Evolutionary conservation across 2,329 filamentous ascomycete genomes (phyloP).

Genomic region (Knufia petricola): DNA sequence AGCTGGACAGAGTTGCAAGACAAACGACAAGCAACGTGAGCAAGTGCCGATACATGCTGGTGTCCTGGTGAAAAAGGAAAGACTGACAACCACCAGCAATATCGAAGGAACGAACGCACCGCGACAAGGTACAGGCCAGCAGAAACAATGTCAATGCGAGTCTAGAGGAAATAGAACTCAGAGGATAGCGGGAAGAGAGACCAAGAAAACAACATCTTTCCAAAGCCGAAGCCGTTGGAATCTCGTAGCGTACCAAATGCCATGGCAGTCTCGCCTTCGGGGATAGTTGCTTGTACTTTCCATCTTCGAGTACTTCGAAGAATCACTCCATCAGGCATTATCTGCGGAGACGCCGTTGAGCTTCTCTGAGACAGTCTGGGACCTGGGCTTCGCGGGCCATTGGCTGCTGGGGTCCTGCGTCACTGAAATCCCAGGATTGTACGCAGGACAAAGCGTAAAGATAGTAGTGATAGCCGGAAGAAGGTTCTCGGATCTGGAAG

Average conservation of each 20-base stretch:
- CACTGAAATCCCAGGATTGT: too few relatives aligned
- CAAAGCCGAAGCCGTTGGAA: not conserved
- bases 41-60: not conserved
- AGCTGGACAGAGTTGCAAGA: not conserved
- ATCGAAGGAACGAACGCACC: not conserved
- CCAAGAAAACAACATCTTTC: not conserved
- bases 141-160: not conserved
- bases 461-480: not conserved
- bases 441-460: too few relatives aligned
- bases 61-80: not conserved
- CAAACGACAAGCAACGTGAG: not conserved
- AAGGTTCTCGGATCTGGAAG: not conserved
- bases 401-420: not conserved
- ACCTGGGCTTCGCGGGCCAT: too few relatives aligned
- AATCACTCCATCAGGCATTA: not conserved
- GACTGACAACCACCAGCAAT: constrained; percentile 3
- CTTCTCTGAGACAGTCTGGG: not conserved
- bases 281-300: not conserved
- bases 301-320: not conserved
- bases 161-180: not conserved
- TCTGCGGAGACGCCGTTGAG: not conserved
- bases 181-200: not conserved
- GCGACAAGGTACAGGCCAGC: not conserved
- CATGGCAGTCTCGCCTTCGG: not conserved
- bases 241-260: not conserved